Percentiles rank a stretch among this genome's conserved stretches.
These are phyloP conservation scores for Stephanodiscus triporus DNA, from an alignment of 108 stramenopile genomes.

Conservation along the genomic window DNA sequence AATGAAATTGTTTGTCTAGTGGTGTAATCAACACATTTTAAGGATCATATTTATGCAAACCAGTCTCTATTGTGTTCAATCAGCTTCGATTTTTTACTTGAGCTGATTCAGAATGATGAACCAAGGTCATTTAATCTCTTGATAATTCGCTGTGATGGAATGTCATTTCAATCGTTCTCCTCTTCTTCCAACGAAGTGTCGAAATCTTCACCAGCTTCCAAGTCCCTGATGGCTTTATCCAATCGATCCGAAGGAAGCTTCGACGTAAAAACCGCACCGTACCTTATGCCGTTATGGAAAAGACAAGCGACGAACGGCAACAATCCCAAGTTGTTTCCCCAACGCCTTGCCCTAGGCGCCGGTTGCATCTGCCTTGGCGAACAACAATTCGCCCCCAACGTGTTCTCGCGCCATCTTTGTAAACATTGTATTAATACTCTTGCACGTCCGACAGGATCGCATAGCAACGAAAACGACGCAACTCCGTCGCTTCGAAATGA, in stretches of 20 bases:
- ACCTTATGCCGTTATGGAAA: constrained; percentile 68
- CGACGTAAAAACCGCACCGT: constrained; percentile 65
- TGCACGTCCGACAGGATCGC: constrained; percentile 82
- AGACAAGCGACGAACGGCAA: constrained; percentile 80
- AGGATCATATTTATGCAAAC: no score
- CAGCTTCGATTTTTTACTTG: no score
- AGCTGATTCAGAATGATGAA: neutral
- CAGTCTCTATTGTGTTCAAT: no score
- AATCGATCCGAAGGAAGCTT: constrained; percentile 71
- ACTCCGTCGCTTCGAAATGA: constrained; percentile 51
- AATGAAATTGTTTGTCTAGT: no score
- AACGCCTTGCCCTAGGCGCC: constrained; percentile 68
- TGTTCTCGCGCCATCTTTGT: constrained; percentile 68
- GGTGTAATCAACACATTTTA: no score
- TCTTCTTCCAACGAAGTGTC: constrained; percentile 38
- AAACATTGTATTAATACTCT: constrained; percentile 62
- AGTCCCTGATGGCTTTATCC: constrained; percentile 55
- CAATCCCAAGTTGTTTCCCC: constrained; percentile 60
- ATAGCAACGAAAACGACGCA: constrained; percentile 80
- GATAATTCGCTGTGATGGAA: neutral
- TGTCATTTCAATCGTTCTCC: neutral
- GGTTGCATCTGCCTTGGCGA: constrained; percentile 79
- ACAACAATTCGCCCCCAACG: constrained; percentile 55
- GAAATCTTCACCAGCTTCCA: constrained; percentile 47
- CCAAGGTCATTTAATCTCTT: neutral